Percentiles rank a stretch among this genome's conserved stretches.
These are phyloP conservation scores for Friedmanniomyces simplex DNA, from an alignment of 495 filamentous ascomycete species.

Conservation along the genomic window DNA sequence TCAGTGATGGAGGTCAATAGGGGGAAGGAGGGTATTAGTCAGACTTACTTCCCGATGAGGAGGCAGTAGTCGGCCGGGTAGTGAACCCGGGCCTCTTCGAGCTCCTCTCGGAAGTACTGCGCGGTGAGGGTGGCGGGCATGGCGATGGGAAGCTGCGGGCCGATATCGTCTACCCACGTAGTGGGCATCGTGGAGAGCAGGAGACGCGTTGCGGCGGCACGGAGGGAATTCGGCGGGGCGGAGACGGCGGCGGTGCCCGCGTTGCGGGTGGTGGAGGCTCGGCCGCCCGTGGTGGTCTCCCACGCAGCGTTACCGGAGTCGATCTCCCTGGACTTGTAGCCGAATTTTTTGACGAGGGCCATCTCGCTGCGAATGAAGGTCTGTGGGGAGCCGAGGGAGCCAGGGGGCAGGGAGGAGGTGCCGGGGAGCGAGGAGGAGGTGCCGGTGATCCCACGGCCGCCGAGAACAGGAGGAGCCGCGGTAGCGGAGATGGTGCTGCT, in stretches of 20 bases:
- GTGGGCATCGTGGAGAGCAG: no score
- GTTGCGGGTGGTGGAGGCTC: not conserved
- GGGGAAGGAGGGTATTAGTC: not conserved
- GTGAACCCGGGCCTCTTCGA: not conserved
- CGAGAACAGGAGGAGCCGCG: not conserved
- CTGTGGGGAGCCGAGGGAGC: not conserved
- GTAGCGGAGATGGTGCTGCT: not conserved
- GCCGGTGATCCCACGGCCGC: not conserved
- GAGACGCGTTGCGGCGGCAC: no score
- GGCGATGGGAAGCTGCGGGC: no score
- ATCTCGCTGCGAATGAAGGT: not conserved
- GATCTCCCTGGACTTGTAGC: not conserved
- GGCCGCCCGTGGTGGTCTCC: not conserved
- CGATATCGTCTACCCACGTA: no score
- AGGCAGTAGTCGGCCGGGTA: not conserved
- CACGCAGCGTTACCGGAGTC: not conserved
- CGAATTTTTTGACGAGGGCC: not conserved
- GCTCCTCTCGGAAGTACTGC: not conserved
- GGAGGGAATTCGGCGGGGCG: not conserved
- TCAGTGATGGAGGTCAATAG: not conserved
- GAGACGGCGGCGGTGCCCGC: not conserved
- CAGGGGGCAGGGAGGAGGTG: no score
- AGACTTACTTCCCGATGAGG: not conserved
- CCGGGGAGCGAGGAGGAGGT: not conserved
- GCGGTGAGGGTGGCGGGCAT: not conserved